Base-by-base conservation (phyloP, 129 eudicot species). In the Gnaphalium uliginosum region DNA sequence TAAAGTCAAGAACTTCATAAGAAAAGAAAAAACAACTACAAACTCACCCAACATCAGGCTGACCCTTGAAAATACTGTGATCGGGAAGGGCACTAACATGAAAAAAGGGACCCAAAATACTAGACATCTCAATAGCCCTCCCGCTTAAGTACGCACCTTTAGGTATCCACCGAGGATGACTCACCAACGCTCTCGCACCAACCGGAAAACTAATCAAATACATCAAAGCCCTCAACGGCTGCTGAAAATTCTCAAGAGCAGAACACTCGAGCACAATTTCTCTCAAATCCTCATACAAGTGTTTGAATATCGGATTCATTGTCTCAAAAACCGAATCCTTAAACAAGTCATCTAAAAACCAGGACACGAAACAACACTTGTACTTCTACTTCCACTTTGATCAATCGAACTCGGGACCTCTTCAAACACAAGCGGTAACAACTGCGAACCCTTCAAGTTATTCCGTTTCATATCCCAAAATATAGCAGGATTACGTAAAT, bases 21-120 rank as follows among this genome's bases (percentile, higher is more conserved):
- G 1, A 19, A 61, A 18, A n/a, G 27, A 65, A 15, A 7, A n/a
- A n/a, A n/a, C n/a, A n/a, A 32, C 8, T 62, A 25, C 1, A 13
- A 30, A 74, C 95, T 87, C 81, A 93, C 98, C 98, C 98, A 79
- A 93, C 92, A 86, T 93, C 98, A 59, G 93, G 96, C 73, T 86
- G 86, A 78, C 91, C 82, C 89, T 88, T 88, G 85, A 86, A 93
- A 23, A 88, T 76, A 33, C 78, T 61, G 58, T 88, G 90, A 87
- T 93, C 98, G 37, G 98, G 96, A 72, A 93, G 81, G 13, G 96
- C 98, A 81, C 98, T 93, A 33, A 93, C 92, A 88, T 88, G 98
- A 77, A 93, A 93, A 77, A 93, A 93, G 1, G 96, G 96, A 25
- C 98, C 98, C 84, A 93, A 81, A 63, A 93, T 93, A 80, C 96